phyloP scores from a whole-genome alignment of 352 stramenopile species.

The Pythium volutum region DNA sequence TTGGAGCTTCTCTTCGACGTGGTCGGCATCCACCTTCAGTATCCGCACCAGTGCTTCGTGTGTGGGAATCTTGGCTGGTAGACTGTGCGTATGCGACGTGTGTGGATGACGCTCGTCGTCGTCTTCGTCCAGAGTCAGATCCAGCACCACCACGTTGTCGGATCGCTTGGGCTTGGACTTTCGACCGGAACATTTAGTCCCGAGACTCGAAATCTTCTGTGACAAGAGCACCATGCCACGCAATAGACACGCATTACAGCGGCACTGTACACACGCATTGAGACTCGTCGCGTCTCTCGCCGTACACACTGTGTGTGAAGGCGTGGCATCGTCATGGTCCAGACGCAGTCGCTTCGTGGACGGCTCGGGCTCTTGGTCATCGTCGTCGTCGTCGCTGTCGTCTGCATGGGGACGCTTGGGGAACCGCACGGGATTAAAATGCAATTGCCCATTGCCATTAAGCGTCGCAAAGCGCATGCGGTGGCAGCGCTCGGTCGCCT shows the following conservation, averaged over 20 bases:
- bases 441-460: neutral
- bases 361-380: no score
- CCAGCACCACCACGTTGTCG: neutral
- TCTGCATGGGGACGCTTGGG: neutral
- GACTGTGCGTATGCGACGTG: neutral
- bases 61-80: neutral
- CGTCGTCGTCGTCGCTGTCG: no score
- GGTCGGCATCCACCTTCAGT: neutral
- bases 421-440: no score
- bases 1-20: slow-evolving; percentile 10
- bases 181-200: neutral
- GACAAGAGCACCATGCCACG: neutral
- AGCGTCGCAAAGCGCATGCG: slow-evolving; percentile 10
- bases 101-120: neutral
- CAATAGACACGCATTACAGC: neutral
- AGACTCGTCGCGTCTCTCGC: neutral
- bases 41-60: neutral
- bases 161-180: neutral
- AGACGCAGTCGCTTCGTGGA: no score
- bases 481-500: neutral
- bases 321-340: no score
- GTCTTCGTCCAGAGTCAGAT: neutral
- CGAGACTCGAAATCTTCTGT: neutral
- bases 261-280: neutral
- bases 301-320: no score